Percentiles rank a stretch among this genome's conserved stretches.
phyloP scores from a whole-genome alignment of 768 basidiomycete species.

The Lactarius pseudohatsudake region DNA sequence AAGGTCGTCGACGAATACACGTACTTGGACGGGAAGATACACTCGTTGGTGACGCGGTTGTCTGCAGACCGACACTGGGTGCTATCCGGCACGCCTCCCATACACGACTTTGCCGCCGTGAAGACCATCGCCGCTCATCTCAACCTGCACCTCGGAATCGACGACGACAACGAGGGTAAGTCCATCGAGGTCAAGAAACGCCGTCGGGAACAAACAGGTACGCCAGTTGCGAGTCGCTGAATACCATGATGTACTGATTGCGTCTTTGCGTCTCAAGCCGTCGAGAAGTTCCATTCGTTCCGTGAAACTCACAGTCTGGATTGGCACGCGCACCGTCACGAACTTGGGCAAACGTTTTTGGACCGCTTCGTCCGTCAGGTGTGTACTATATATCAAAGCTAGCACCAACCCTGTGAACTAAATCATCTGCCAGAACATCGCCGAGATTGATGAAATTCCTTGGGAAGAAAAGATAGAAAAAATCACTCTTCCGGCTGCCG shows the following conservation, averaged over 20 bases:
- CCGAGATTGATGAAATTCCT: slow-evolving; percentile 95
- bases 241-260: background rate
- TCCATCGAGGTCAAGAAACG: slow-evolving; percentile 78
- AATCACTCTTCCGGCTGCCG: slow-evolving; percentile 84
- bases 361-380: slow-evolving; percentile 86
- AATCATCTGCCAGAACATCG: slow-evolving; percentile 65
- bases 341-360: slow-evolving; percentile 78
- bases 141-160: slow-evolving; percentile 86
- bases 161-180: slow-evolving; percentile 82
- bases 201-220: slow-evolving; percentile 80
- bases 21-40: slow-evolving; percentile 79
- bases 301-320: slow-evolving; percentile 88
- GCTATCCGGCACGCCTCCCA: slow-evolving; percentile 93
- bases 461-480: slow-evolving; percentile 62
- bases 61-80: slow-evolving; percentile 87
- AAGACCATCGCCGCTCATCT: slow-evolving; percentile 91
- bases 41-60: slow-evolving; percentile 73
- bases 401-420: background rate
- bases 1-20: slow-evolving; percentile 95
- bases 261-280: slow-evolving; percentile 49
- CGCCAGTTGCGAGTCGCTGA: slow-evolving; percentile 25
- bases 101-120: slow-evolving; percentile 84
- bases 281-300: slow-evolving; percentile 95
- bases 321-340: slow-evolving; percentile 89
- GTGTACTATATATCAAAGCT: slow-evolving; percentile 28